These are phyloP conservation scores for Solanum habrochaites DNA, from an alignment of 257 asterid genomes.

Conservation along the genomic window DNA sequence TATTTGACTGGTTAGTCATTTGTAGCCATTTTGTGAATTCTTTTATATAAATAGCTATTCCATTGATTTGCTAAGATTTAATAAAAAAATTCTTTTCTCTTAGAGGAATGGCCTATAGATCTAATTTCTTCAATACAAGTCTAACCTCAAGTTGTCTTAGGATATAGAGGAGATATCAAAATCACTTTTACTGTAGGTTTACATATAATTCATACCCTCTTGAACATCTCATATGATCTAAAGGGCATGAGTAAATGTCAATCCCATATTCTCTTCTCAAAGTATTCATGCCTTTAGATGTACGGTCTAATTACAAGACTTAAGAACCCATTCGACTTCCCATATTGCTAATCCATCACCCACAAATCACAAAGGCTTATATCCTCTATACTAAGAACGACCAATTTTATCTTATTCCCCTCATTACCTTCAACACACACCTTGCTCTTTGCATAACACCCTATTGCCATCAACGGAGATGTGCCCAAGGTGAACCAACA, in stretches of 20 bases:
- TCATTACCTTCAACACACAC: neutral
- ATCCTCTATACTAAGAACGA: neutral
- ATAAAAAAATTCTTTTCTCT: neutral
- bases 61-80: neutral
- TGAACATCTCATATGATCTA: neutral
- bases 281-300: neutral
- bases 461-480: neutral
- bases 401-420: neutral
- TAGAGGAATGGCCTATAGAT: neutral
- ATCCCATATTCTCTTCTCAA: neutral
- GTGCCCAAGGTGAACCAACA: neutral
- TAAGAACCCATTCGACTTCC: neutral
- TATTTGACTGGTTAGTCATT: neutral
- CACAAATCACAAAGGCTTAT: neutral
- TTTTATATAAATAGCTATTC: neutral
- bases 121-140: neutral
- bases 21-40: neutral
- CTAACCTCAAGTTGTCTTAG: neutral
- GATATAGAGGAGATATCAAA: neutral
- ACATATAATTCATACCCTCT: neutral
- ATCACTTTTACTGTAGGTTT: neutral
- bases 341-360: neutral
- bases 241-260: neutral
- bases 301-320: neutral
- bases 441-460: neutral